These are phyloP conservation scores for Fistulifera solaris DNA, from an alignment of 108 stramenopile species.

Conservation along the genomic window DNA sequence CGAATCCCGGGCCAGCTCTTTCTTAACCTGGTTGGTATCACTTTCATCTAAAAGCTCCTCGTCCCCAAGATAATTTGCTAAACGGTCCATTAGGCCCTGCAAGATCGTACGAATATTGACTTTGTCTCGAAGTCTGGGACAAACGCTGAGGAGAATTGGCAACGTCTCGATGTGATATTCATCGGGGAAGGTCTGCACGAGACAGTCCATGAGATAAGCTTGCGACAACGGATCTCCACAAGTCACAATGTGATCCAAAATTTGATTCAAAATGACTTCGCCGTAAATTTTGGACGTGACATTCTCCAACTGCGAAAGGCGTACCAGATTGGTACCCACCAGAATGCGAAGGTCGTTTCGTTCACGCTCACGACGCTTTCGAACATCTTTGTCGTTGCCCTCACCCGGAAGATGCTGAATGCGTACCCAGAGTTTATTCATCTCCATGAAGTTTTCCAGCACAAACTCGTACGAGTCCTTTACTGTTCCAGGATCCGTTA, in stretches of 20 bases:
- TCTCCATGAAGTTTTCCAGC: constrained; percentile 90
- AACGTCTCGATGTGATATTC: constrained; percentile 96
- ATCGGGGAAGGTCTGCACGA: constrained; percentile 97
- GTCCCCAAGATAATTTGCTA: constrained; percentile 74
- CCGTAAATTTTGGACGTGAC: constrained; percentile 81
- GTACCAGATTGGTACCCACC: constrained; percentile 95
- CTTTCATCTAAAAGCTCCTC: constrained; percentile 67
- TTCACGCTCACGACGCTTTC: constrained; percentile 90
- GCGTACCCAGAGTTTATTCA: constrained; percentile 99
- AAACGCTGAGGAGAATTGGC: constrained; percentile 78
- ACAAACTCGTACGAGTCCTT: constrained; percentile 91
- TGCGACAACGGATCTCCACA: constrained; percentile 95
- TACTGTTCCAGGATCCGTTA: constrained; percentile 51
- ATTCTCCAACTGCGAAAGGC: constrained; percentile 87
- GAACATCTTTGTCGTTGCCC: constrained; percentile 63
- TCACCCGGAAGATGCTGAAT: constrained; percentile 89
- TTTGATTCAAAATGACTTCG: constrained; percentile 66
- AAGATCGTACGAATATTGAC: constrained; percentile 92
- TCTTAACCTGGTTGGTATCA: constrained; percentile 73
- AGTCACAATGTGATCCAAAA: constrained; percentile 83
- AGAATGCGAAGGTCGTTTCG: constrained; percentile 93
- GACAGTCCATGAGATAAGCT: constrained; percentile 96
- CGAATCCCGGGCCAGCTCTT: constrained; percentile 53
- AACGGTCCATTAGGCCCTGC: constrained; percentile 88
- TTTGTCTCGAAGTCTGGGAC: constrained; percentile 87